Percentiles rank a stretch among this genome's conserved stretches.
Evolutionary conservation across 306 rosid species (phyloP).

Genomic region (Abrus pulchellus): DNA sequence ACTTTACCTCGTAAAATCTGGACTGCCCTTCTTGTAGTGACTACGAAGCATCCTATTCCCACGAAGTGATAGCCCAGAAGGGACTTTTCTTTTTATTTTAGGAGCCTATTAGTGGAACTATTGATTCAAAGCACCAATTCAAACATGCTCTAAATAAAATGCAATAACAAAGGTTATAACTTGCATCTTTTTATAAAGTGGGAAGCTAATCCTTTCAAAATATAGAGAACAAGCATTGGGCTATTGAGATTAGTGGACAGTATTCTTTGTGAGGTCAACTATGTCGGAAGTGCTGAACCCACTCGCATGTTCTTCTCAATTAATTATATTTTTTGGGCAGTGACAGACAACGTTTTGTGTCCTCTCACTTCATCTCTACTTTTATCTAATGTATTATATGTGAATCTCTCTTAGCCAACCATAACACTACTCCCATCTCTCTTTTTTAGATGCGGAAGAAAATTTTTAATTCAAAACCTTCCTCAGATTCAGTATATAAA

Average conservation of each 20-base stretch:
- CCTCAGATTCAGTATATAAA: not conserved
- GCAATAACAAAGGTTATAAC: no score
- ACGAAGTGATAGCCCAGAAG: no score
- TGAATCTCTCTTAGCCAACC: not conserved
- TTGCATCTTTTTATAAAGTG: no score
- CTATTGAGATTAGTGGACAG: not conserved
- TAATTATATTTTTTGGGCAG: not conserved
- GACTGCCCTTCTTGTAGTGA: no score
- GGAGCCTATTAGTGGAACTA: no score
- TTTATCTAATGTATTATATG: not conserved
- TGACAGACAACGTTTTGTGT: conserved; percentile 13
- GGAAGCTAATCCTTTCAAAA: no score
- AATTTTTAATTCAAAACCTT: not conserved
- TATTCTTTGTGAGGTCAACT: not conserved
- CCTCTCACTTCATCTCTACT: not conserved
- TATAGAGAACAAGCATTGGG: not conserved
- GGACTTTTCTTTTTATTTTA: no score
- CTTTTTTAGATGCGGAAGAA: not conserved
- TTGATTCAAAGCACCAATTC: no score
- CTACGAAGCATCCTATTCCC: no score
- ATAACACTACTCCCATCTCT: not conserved
- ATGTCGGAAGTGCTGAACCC: not conserved
- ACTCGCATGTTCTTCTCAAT: no score
- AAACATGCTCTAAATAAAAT: no score
- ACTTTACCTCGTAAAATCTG: no score